Base-by-base conservation (phyloP, 2,329 filamentous ascomycete genomes). In the Thelonectria discophora region DNA sequence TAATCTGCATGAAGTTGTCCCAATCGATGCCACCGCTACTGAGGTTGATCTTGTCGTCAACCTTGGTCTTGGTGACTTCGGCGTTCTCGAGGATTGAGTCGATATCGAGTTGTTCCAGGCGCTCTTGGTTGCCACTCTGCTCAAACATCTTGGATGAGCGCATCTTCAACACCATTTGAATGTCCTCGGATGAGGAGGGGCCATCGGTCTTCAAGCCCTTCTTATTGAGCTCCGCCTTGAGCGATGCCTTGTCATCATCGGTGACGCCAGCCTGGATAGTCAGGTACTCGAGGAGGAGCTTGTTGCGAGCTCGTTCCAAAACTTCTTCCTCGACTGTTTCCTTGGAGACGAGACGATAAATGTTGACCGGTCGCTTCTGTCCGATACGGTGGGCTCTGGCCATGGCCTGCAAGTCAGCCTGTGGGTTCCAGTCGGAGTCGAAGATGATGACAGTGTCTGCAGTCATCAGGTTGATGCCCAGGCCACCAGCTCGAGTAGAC, bases 141-240 rank as follows among this genome's bases (percentile, higher is more conserved):
- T 98, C 94, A 69, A 99, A 99, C 90, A 99, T 97, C 78, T 95
- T 97, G 75, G 97, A 95, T n/a, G 95, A 97, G 69, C 95, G 91
- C 79, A 94, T 93, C 81, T 98, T 98, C 73, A 99, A 86, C 61
- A 99, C 97, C 76, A 92, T 91, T 65, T 95, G 97, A 67, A 98
- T 98, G 73, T 97, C 95, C 67, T 97, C 94, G 1, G 92, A 92
- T 3, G 93, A 96, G 61, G 90, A 94, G 8, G 94, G 94, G 69
- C 97, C 94, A 56, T 90, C 90, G 37, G 84, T 88, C 83, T 81
- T 90, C 78, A 81, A 80, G 77, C 88, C 88, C 77, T 93, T 91
- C 77, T 94, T 92, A 71, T 90, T 90, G 69, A 93, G 88, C 72
- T 97, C 88, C 69, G 89, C 86, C 49, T 86, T 83, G 64, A 90